phyloP scores from a whole-genome alignment of 2,329 filamentous ascomycete species.

The Sporothrix variecibatus region DNA sequence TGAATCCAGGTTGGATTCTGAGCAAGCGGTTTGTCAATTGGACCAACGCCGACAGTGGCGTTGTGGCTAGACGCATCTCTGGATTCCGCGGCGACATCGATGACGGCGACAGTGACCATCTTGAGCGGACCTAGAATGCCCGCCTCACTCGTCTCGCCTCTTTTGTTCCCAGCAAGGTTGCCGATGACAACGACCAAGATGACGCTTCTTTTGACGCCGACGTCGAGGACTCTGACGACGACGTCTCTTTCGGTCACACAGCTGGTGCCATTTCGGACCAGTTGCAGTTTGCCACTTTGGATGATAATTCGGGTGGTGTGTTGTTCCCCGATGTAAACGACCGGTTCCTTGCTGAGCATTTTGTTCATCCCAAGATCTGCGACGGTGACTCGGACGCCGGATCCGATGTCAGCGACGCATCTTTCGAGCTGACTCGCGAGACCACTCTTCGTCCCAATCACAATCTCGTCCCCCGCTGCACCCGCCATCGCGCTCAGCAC shows the following conservation, averaged over 20 bases:
- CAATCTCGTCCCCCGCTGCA: background rate
- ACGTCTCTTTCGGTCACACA: no score
- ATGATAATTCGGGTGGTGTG: no score
- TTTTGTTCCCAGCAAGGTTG: background rate
- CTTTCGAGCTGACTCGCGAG: background rate
- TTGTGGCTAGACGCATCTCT: no score
- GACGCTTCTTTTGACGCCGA: background rate
- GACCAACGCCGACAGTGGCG: background rate
- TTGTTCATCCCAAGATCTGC: no score
- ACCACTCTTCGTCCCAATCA: background rate
- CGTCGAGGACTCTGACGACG: background rate
- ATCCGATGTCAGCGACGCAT: background rate
- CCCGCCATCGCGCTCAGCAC: background rate
- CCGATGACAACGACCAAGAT: background rate
- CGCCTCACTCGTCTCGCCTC: background rate
- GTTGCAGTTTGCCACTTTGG: no score
- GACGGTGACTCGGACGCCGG: no score
- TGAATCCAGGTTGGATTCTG: background rate
- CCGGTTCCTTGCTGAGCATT: no score
- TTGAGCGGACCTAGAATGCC: background rate
- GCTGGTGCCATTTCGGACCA: no score
- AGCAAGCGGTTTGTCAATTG: background rate
- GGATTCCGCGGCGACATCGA: background rate
- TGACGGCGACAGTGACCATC: background rate
- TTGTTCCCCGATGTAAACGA: no score